A percentile compares a stretch with the other conserved stretches of the same genome.
phyloP scores from a whole-genome alignment of 2,329 filamentous ascomycete species.

The Cladosporium sp. region DNA sequence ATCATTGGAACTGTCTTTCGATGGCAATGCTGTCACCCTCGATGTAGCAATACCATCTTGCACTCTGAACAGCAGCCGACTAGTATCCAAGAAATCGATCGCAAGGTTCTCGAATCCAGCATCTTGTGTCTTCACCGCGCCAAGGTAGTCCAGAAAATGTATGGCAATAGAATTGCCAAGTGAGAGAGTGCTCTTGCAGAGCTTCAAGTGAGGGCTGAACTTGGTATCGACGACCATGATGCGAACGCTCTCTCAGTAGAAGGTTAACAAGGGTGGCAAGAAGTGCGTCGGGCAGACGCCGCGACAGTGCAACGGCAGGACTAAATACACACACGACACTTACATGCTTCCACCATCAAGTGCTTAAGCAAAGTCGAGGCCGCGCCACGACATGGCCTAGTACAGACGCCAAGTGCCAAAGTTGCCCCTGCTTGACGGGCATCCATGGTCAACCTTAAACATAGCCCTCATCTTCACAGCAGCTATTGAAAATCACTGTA shows the following conservation, averaged over 20 bases:
- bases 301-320: not conserved
- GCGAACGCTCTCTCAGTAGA: not conserved
- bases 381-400: not conserved
- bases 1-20: slow-evolving; percentile 53
- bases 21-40: slow-evolving; percentile 38
- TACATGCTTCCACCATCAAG: not conserved
- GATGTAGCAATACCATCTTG: slow-evolving; percentile 58
- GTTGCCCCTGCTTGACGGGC: not conserved
- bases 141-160: slow-evolving; percentile 60
- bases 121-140: slow-evolving; percentile 35
- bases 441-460: not conserved
- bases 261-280: not conserved
- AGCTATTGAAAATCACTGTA: not conserved
- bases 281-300: not conserved
- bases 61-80: slow-evolving; percentile 59
- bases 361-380: not conserved
- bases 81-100: slow-evolving; percentile 63
- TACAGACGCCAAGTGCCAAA: not conserved
- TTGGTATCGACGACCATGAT: not conserved
- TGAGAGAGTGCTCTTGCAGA: slow-evolving; percentile 46
- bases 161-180: slow-evolving; percentile 62
- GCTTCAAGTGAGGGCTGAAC: not conserved
- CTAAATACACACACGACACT: not conserved
- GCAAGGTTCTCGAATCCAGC: slow-evolving; percentile 48
- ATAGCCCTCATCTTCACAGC: not conserved